phyloP scores from a whole-genome alignment of 345 rosid species.

The Heritiera fomes region DNA sequence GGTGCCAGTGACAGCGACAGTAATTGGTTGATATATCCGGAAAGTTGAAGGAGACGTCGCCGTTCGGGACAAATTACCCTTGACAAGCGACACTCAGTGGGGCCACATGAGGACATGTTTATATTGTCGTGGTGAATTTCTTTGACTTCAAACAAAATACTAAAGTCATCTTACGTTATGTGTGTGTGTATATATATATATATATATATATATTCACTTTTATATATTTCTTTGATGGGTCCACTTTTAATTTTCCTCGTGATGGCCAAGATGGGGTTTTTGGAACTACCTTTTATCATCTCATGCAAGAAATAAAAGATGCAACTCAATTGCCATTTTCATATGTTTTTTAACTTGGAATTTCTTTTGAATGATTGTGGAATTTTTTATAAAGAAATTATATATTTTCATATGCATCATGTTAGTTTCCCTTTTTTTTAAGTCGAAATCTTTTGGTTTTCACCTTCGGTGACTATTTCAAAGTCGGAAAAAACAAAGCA shows the following conservation, averaged over 20 bases:
- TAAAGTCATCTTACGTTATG: background rate
- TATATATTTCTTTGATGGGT: background rate
- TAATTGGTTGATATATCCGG: conserved; percentile 11
- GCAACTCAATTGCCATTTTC: background rate
- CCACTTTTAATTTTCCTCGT: background rate
- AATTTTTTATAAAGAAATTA: no score
- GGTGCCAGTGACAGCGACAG: conserved; percentile 18
- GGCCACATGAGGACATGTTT: background rate
- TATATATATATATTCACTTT: background rate
- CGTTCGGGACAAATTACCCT: conserved; percentile 29
- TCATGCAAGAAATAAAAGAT: background rate
- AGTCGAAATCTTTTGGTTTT: no score
- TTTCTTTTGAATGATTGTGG: no score
- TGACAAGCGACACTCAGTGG: conserved; percentile 14
- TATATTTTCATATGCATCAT: no score
- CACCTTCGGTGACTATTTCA: no score
- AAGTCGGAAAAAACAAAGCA: no score
- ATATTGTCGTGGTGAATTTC: conserved; percentile 19
- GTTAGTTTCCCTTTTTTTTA: no score
- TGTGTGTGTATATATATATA: no score
- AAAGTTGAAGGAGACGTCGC: conserved; percentile 33
- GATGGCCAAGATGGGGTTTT: background rate
- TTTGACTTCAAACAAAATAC: conserved; percentile 15
- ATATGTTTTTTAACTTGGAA: no score
- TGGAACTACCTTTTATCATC: background rate